Evolutionary conservation across 148 eudicot genomes (phyloP), one percentile per base, ranked within the genome.

Genomic region (Rhododendron williamsianum): DNA sequence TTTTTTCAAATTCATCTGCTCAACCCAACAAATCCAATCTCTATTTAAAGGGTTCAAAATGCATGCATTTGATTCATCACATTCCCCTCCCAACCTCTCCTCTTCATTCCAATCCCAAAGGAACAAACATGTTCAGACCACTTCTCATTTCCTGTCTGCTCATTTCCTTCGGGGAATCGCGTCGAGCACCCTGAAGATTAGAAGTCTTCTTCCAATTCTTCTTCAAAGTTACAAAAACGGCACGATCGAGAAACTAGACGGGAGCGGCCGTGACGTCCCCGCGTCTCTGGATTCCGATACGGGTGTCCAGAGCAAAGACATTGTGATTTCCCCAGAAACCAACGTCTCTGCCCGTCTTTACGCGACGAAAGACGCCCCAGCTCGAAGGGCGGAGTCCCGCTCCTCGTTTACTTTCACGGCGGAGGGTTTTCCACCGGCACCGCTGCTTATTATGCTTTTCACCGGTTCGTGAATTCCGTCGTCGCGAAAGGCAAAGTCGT

Each of bases 401-500:
- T 94, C 23, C 71, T 92, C 0, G 48, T 94, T 9, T 92, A 91
- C 88, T 89, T 78, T 38, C 97, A 94, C 51, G 97, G 94, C 1
- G 95, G 95, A 5, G 93, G 87, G 7, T 94, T 92, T 65, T 58
- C 73, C 19, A 85, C 88, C 27, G 90, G 88, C 7, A 84, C 92
- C 13, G 82, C 89, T 6, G 88, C 79, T 58, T 76, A 87, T 43
- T 27, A 82, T 1, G 0, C 1, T 10, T 0, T 88, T 72, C 87
- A 88, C 63, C 51, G 35, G 3, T 73, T 85, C 84, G 18, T 91
- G 74, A 80, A 88, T 83, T 9, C 19, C 43, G 60, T 87, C 3
- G 87, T 77, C 1, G 67, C 89, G 1, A 78, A 86, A 21, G 85
- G 91, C 12, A 83, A 90, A 18, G 81, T 83, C 0, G 65, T 88